phyloP scores from a whole-genome alignment of 352 stramenopile species.

The Pythium chondricola region DNA sequence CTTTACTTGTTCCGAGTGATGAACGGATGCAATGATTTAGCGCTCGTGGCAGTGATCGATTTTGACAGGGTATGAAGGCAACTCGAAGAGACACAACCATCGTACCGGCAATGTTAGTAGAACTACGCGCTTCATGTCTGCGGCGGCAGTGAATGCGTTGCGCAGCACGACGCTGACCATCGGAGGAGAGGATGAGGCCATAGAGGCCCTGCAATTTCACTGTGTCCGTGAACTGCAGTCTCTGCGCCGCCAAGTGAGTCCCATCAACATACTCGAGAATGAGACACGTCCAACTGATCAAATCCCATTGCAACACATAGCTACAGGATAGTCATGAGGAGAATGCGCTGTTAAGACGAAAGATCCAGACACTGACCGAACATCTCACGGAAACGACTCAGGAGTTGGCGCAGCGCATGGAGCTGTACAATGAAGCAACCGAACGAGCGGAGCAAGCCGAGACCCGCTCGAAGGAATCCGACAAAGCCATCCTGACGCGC shows the following conservation, averaged over 20 bases:
- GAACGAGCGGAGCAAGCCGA: conserved; percentile 37
- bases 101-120: not conserved
- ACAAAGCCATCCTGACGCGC: conserved; percentile 41
- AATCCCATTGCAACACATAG: not conserved
- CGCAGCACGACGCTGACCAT: not conserved
- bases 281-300: no score
- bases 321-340: conserved; percentile 30
- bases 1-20: not conserved
- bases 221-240: conserved; percentile 29
- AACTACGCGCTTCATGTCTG: no score
- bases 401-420: conserved; percentile 47
- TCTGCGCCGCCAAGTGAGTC: conserved; percentile 21
- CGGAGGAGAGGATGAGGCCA: not conserved
- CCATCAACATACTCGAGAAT: not conserved
- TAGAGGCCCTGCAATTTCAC: conserved; percentile 20
- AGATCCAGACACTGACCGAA: conserved; percentile 31
- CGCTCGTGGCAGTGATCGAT: not conserved
- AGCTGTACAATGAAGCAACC: conserved; percentile 41
- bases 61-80: not conserved
- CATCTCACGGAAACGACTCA: conserved; percentile 47
- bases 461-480: conserved; percentile 30
- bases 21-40: no score
- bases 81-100: no score
- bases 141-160: not conserved
- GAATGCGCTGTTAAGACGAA: conserved; percentile 25